phyloP scores from a whole-genome alignment of 208 protist species.

The Leishmania braziliensis region DNA sequence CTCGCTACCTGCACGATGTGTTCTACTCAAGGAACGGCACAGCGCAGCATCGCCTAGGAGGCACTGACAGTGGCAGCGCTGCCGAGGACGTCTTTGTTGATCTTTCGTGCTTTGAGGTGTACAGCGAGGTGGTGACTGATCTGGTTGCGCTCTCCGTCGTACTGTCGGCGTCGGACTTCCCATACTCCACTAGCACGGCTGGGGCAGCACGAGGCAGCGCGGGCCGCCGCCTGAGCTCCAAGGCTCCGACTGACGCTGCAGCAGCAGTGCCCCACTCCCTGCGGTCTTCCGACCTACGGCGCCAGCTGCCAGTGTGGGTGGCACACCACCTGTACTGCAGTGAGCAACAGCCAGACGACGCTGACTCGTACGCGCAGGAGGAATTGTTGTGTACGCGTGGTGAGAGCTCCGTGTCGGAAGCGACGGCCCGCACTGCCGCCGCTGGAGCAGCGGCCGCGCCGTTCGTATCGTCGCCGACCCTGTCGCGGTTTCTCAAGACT shows the following conservation, averaged over 20 bases:
- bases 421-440: background rate
- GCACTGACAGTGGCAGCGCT: background rate
- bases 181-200: background rate
- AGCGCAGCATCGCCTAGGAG: background rate
- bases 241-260: background rate
- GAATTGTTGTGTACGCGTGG: background rate
- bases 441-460: background rate
- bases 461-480: background rate
- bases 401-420: background rate
- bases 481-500: slow-evolving; percentile 16
- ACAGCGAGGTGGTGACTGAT: slow-evolving; percentile 78
- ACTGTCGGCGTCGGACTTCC: slow-evolving; percentile 1
- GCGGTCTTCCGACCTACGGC: background rate
- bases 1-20: slow-evolving; percentile 54
- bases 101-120: slow-evolving; percentile 76
- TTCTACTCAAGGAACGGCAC: slow-evolving; percentile 14
- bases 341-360: slow-evolving; percentile 6
- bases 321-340: slow-evolving; percentile 19
- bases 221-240: slow-evolving; percentile 7
- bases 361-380: background rate
- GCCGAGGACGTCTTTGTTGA: slow-evolving; percentile 41
- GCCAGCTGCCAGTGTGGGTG: slow-evolving; percentile 19
- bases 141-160: slow-evolving; percentile 49
- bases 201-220: background rate
- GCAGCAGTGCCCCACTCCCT: background rate